These are phyloP conservation scores for Davidsoniella neocaledoniae DNA, from an alignment of 2,329 filamentous ascomycete species.

Conservation along the genomic window DNA sequence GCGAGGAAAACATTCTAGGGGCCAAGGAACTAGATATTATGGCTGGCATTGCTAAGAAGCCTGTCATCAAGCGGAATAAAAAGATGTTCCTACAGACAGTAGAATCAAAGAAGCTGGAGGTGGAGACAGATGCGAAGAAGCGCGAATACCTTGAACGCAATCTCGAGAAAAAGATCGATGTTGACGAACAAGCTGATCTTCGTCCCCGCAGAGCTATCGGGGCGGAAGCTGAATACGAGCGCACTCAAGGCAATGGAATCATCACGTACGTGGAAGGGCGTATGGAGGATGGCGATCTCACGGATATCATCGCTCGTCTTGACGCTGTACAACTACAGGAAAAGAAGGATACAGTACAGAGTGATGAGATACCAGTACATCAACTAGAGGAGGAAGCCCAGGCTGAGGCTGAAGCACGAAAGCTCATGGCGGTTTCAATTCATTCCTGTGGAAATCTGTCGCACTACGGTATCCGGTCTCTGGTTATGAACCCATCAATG, in stretches of 20 bases:
- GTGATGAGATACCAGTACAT: too few relatives aligned
- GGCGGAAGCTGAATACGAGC: conserved; percentile 31
- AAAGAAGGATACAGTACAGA: not conserved
- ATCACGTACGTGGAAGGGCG: conserved; percentile 65
- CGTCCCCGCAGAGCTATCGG: conserved; percentile 31
- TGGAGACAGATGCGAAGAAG: conserved; percentile 23
- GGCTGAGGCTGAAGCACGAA: conserved; percentile 14
- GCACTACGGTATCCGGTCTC: conserved; percentile 77
- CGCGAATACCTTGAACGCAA: conserved; percentile 14
- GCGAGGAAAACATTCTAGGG: conserved; percentile 69
- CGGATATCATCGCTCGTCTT: conserved; percentile 47
- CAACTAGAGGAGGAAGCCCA: conserved; percentile 20
- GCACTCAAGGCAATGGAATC: conserved; percentile 45
- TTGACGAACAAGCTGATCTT: conserved; percentile 23
- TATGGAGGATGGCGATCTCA: conserved; percentile 56
- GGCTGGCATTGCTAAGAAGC: conserved; percentile 58
- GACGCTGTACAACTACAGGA: conserved; percentile 17
- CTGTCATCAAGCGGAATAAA: conserved; percentile 64
- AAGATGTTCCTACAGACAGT: conserved; percentile 50
- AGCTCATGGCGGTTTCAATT: conserved; percentile 77
- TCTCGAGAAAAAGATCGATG: conserved; percentile 13
- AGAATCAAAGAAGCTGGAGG: conserved; percentile 30
- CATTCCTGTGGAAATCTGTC: conserved; percentile 97
- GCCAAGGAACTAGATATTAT: conserved; percentile 72
- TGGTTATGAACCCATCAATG: conserved; percentile 69